Evolutionary conservation across 169 alveolate species (phyloP), one percentile per base, ranked within the genome.

Genomic region (Plasmodium berghei): DNA sequence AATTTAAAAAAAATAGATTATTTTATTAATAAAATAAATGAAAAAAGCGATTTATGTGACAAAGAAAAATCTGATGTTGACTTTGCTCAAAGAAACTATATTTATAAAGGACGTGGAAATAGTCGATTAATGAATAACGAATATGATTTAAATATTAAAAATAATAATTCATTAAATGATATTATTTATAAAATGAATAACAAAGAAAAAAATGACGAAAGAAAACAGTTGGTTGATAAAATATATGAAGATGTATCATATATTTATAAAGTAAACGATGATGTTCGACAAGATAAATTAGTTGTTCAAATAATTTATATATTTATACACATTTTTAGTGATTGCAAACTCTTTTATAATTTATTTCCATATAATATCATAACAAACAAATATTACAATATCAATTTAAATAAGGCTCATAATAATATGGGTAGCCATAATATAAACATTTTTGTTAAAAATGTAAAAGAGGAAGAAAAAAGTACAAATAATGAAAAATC

Each of bases 201-300:
- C 9, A n/a, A 12, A 5, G 14, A 73, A 3, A 73, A 42, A 9
- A 14, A 34, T 40, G 55, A 54, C 18, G 20, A 54, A 26, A 55
- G 16, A 42, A 42, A 5, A 1, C 10, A 66, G 8, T 1, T 40
- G 4, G 0, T 8, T 5, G 1, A 66, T 42, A 12, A 73, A 58
- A 34, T 0, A 10, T 67, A n/a, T 20, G 85, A 80, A 28, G 80
- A 67, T 28, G 16, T 80, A 20, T 73, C 97, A 0, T 92, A 93
- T 24, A 94, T 96, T 70, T 96, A 92, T 63, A 96, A 96, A 75
- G 96, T 93, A 48, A 96, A 96, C 69, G 98, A 96, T 88, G 98
- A 96, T 89, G 93, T 96, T 6, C 74, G 97, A 63, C 96, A 96
- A 88, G 98, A 96, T 87, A 90, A 92, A 62, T 87, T 96, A 72